These are phyloP conservation scores for Pouteria campechiana DNA, from an alignment of 179 eudicot genomes.

Conservation along the genomic window DNA sequence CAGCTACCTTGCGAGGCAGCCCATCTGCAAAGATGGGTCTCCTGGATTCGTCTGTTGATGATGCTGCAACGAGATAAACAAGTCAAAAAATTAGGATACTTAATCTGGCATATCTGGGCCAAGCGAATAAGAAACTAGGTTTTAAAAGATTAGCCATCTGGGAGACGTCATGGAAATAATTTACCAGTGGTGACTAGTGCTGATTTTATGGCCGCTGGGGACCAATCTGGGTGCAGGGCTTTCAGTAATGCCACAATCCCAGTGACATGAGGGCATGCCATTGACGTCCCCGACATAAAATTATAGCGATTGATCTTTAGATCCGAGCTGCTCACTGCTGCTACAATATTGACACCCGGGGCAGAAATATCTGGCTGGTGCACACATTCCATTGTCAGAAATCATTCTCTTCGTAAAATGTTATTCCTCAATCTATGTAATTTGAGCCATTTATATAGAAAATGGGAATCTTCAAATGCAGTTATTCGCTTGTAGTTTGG, in stretches of 20 bases:
- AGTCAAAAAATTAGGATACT: background rate
- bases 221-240: slow-evolving; percentile 15
- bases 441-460: too few relatives aligned
- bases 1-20: slow-evolving; percentile 6
- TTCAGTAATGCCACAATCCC: slow-evolving; percentile 17
- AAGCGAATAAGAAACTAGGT: too few relatives aligned
- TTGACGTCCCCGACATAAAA: slow-evolving; percentile 16
- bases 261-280: slow-evolving; percentile 16
- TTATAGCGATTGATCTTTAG: background rate
- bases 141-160: too few relatives aligned
- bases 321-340: slow-evolving; percentile 1
- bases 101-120: too few relatives aligned
- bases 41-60: slow-evolving; percentile 4
- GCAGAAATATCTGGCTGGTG: slow-evolving; percentile 20
- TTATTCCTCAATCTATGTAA: too few relatives aligned
- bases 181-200: slow-evolving; percentile 18
- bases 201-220: slow-evolving; percentile 20
- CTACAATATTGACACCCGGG: slow-evolving; percentile 15
- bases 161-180: too few relatives aligned
- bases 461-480: too few relatives aligned
- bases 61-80: background rate
- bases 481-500: too few relatives aligned
- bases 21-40: slow-evolving; percentile 10
- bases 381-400: too few relatives aligned
- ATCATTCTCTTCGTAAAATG: too few relatives aligned